Base-by-base conservation (phyloP, 1,284 basidiomycete species). In the Xerocomus amazonicus region DNA sequence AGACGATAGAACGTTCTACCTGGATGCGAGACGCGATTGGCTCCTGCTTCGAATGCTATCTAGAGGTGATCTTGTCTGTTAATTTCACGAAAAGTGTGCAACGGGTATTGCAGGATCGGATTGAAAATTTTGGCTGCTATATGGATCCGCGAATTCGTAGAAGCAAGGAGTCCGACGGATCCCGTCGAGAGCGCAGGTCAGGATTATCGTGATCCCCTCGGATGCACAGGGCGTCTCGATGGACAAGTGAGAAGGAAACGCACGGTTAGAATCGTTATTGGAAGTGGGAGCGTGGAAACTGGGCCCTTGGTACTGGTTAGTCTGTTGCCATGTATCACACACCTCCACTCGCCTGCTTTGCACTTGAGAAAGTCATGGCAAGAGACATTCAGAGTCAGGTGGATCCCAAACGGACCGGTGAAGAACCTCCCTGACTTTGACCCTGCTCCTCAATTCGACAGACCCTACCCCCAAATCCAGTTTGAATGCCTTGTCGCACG, bases 401-500 rank as follows among this genome's bases (percentile, higher is more conserved):
- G 4, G 19, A 31, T 31, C 12, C 29, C 29, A 31, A 8, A 9
- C 9, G 29, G 29, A 31, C 12, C 29, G 29, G 9, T 31, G 29
- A 45, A 50, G 5, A 43, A 51, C 52, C 37, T 51, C 47, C 55
- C 51, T 12, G 43, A 39, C 13, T 77, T 78, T 54, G 62, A 74
- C 53, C 49, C 64, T 27, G 42, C 4, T 57, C 67, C 26, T 58
- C 62, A n/a, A 75, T 75, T 50, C 65, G 60, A 56, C 56, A 70
- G 43, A 79, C 77, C 13, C 65, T 73, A 51, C 61, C 76, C 13
- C 79, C 81, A 1, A 66, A 75, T 55, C 77, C 80, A 10, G 57
- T 60, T 9, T 87, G 81, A 80, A 70, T 71, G 41, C 63, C 76
- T 4, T 23, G 19, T 31, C 81, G 83, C 9, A 37, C 19, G 37